These are phyloP conservation scores for Cyclaneusma minus DNA, from an alignment of 2,329 filamentous ascomycete genomes.

Conservation along the genomic window DNA sequence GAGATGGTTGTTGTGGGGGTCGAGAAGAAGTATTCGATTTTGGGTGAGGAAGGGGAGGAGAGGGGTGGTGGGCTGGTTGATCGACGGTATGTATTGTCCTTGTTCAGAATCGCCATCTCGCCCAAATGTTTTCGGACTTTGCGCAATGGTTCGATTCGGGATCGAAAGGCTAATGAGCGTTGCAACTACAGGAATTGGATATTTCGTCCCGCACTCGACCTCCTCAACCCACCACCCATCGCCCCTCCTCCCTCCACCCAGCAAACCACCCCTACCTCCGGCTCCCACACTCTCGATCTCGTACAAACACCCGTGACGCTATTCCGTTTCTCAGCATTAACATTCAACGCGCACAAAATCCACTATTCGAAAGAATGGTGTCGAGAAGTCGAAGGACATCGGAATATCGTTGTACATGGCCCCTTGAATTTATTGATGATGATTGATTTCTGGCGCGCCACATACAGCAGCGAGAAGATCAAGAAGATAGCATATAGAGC, in stretches of 20 bases:
- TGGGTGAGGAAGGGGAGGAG: too few species aligned
- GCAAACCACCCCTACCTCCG: slow-evolving; percentile 4
- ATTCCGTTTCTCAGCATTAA: slow-evolving; percentile 72
- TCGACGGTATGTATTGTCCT: too few species aligned
- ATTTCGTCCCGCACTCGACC: slow-evolving; percentile 13
- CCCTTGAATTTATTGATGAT: slow-evolving; percentile 63
- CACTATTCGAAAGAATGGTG: slow-evolving; percentile 62
- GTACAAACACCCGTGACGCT: slow-evolving; percentile 35
- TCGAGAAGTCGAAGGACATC: slow-evolving; percentile 50
- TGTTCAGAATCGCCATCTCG: too few species aligned
- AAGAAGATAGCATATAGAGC: slow-evolving; percentile 29
- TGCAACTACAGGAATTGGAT: slow-evolving; percentile 17
- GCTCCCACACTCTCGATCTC: slow-evolving; percentile 16
- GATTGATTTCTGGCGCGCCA: slow-evolving; percentile 50
- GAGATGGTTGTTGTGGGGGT: slow-evolving; percentile 52
- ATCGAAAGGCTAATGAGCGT: too few species aligned
- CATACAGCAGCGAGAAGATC: too few species aligned
- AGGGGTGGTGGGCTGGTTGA: slow-evolving; percentile 37
- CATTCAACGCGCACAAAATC: slow-evolving; percentile 76
- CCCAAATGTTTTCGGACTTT: too few species aligned
- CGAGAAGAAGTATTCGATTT: slow-evolving; percentile 44
- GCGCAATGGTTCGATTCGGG: too few species aligned
- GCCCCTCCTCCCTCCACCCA: slow-evolving; percentile 3
- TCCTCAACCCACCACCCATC: not conserved
- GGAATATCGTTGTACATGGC: slow-evolving; percentile 61